Percentiles rank a stretch among this genome's conserved stretches.
These are phyloP conservation scores for Sugiyamaella valdiviana DNA, from an alignment of 805 yeast species.

Conservation along the genomic window DNA sequence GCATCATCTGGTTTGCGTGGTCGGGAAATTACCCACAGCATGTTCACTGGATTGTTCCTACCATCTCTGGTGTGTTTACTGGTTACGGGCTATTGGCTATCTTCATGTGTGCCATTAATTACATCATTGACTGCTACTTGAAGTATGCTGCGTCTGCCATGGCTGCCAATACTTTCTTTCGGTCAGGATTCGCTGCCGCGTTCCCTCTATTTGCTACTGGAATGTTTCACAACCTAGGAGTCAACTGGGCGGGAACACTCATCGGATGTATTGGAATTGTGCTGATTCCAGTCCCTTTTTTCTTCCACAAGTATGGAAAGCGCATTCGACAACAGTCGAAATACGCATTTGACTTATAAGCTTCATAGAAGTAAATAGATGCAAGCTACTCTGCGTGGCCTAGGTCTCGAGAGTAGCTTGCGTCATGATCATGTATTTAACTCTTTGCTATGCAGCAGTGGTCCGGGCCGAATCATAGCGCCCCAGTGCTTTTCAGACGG, in stretches of 20 bases:
- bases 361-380: too few species aligned
- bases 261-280: slow-evolving; percentile 45
- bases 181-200: slow-evolving; percentile 54
- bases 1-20: slow-evolving; percentile 61
- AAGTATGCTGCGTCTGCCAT: slow-evolving; percentile 57
- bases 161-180: slow-evolving; percentile 54
- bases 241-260: slow-evolving; percentile 50
- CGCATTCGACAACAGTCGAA: slow-evolving; percentile 51
- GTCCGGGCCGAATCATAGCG: too few species aligned
- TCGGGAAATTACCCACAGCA: slow-evolving; percentile 47
- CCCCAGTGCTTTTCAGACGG: slow-evolving; percentile 72
- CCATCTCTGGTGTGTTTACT: slow-evolving; percentile 47
- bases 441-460: too few species aligned
- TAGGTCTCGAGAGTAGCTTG: too few species aligned
- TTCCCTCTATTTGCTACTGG: slow-evolving; percentile 54
- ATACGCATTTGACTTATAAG: slow-evolving; percentile 36
- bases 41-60: slow-evolving; percentile 49
- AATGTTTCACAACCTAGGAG: slow-evolving; percentile 45
- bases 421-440: too few species aligned
- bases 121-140: slow-evolving; percentile 54
- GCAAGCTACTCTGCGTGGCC: too few species aligned
- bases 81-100: slow-evolving; percentile 49
- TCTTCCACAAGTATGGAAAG: slow-evolving; percentile 49
- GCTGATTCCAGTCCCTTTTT: slow-evolving; percentile 51
- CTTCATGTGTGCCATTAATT: slow-evolving; percentile 53